Base-by-base conservation (phyloP, 306 rosid genomes). In the Acmispon strigosus region DNA sequence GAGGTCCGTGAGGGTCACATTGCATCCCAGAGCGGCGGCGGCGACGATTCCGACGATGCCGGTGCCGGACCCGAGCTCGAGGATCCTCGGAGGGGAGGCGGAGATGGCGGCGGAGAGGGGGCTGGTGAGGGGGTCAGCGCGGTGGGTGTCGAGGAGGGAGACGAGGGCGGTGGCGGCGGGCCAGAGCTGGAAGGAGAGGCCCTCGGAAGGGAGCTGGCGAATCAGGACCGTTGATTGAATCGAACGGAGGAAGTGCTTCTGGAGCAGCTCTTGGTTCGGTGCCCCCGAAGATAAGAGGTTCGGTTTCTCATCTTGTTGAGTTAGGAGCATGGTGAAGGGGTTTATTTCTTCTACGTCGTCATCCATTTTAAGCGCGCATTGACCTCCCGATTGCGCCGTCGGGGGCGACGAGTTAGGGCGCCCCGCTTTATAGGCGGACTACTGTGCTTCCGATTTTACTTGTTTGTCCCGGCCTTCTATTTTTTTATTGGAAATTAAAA, bases 161-260 rank as follows among this genome's bases (percentile, higher is more conserved):
- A 94, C 90, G 61, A 94, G 85, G 4, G 96, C 20, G 53, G 89
- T 90, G 70, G 99, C 99, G 1, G 97, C 96, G 3, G 97, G 97
- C 99, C 99, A 91, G 72, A 94, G 95, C 90, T 94, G 96, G 79
- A 94, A 94, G 62, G 97, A 80, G 68, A 94, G 76, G 19, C 99
- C 97, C 65, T 89, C 85, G 3, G 96, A 89, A 7, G 92, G 97
- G 52, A 94, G 86, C 71, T 86, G 92, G 42, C 97, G 84, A 83
- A 88, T 91, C 45, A 63, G 39, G 41, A 94, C 50, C 37, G 80
- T 70, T 27, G 96, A 80, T 41, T 82, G 75, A 51, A 86, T 83
- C 63, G 97, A 94, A 54, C 27, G 80, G 79, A 94, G 74, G 67
- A 65, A 68, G 71, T 90, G 89, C 10, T 62, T 72, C 48, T 77